Percentiles rank a stretch among this genome's conserved stretches.
Conservation (phyloP, 2,329 filamentous ascomycete species). For the Nigrospora oryzae region DNA sequence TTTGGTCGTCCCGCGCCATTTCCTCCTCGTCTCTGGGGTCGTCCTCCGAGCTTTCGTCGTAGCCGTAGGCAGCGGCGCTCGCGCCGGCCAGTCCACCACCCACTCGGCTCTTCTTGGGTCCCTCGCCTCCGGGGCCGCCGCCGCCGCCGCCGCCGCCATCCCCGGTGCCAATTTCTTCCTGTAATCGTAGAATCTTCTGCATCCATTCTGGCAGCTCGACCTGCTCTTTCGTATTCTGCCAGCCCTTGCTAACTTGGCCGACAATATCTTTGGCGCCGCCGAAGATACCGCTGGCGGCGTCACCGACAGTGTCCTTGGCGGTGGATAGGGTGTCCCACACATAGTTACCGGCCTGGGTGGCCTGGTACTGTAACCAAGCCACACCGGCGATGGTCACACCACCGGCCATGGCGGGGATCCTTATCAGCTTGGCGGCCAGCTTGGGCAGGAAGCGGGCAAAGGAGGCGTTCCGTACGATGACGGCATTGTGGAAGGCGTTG, state of each 20-base stretch:
- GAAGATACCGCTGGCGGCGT: conserved; percentile 61
- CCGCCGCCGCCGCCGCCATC: conserved; percentile 34
- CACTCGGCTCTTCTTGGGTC: conserved; percentile 50
- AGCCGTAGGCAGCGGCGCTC: conserved; percentile 70
- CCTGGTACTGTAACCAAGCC: conserved; percentile 94
- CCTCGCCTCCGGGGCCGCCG: conserved; percentile 30
- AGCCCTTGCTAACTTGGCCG: conserved; percentile 70
- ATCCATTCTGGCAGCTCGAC: conserved; percentile 69
- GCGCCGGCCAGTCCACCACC: conserved; percentile 57
- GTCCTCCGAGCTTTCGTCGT: conserved; percentile 61
- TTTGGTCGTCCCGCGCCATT: conserved; percentile 83
- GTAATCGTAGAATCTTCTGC: conserved; percentile 57
- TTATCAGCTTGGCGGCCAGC: conserved; percentile 80
- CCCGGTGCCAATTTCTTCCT: conserved; percentile 49
- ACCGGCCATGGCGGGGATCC: conserved; percentile 85
- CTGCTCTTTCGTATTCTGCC: conserved; percentile 75
- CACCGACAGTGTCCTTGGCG: conserved; percentile 63
- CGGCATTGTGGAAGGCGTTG: conserved; percentile 77
- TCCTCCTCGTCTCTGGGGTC: conserved; percentile 54
- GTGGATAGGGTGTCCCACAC: conserved; percentile 63
- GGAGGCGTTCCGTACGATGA: conserved; percentile 54
- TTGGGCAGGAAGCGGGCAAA: conserved; percentile 68
- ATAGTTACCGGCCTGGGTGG: conserved; percentile 51
- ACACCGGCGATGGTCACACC: conserved; percentile 78
- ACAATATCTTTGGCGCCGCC: conserved; percentile 67